A percentile compares a stretch with the other conserved stretches of the same genome.
Conservation (phyloP, 2,329 filamentous ascomycete species). For the Colletotrichum higginsianum region DNA sequence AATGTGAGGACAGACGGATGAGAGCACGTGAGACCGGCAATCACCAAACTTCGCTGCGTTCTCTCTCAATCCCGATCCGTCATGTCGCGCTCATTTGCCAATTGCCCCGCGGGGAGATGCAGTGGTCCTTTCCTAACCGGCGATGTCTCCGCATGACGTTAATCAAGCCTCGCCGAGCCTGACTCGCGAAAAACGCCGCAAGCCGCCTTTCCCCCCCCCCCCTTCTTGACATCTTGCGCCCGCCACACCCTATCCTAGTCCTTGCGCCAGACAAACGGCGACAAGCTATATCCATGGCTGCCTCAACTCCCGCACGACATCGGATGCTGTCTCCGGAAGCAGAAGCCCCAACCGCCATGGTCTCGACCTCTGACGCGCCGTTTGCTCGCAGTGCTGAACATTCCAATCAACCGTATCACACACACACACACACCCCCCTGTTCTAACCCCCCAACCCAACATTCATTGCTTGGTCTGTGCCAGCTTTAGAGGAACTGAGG, state of each 20-base stretch:
- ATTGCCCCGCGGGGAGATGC: not conserved
- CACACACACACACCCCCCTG: not conserved
- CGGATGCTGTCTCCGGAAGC: conserved; percentile 18
- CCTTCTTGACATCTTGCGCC: not conserved
- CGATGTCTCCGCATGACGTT: conserved; percentile 28
- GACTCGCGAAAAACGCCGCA: conserved; percentile 23
- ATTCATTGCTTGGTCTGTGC: conserved; percentile 9
- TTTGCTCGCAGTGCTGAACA: not conserved
- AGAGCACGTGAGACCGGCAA: no score
- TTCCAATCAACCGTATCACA: not conserved
- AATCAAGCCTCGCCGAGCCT: conserved; percentile 17
- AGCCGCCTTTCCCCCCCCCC: not conserved
- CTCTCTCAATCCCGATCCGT: conserved; percentile 1
- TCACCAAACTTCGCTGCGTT: not conserved
- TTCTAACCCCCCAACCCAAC: not conserved
- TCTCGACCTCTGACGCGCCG: not conserved
- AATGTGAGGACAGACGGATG: no score
- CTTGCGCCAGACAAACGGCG: conserved; percentile 6
- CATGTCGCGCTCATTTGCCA: not conserved
- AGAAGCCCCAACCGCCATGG: not conserved
- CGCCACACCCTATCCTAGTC: conserved; percentile 20
- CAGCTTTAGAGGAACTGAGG: not conserved
- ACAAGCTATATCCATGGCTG: conserved; percentile 1
- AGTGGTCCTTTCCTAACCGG: not conserved
- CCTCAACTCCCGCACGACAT: conserved; percentile 21